Percentiles rank a stretch among this genome's conserved stretches.
These are phyloP conservation scores for Colletotrichum tofieldiae DNA, from an alignment of 2,329 filamentous ascomycete species.

Conservation along the genomic window DNA sequence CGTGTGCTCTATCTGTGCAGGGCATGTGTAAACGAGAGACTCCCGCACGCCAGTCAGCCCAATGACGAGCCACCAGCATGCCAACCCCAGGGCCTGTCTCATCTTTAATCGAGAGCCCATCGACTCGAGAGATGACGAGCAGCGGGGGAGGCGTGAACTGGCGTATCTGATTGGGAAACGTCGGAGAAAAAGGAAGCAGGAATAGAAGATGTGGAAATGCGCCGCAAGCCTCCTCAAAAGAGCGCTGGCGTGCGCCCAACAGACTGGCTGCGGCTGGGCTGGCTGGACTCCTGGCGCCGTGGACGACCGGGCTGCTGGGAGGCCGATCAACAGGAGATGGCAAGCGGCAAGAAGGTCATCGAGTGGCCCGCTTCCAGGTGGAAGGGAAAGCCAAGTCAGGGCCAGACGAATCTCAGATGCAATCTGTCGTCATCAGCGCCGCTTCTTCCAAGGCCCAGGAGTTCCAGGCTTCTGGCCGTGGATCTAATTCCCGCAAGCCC, in stretches of 20 bases:
- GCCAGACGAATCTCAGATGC: slow-evolving; percentile 33
- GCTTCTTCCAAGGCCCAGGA: slow-evolving; percentile 36
- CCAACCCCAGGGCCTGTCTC: slow-evolving; percentile 34
- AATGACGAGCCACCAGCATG: slow-evolving; percentile 13
- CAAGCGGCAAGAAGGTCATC: background rate
- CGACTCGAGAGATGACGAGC: slow-evolving; percentile 33
- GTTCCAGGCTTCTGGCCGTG: slow-evolving; percentile 39
- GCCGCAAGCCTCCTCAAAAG: slow-evolving; percentile 23
- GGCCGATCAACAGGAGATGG: slow-evolving; percentile 1
- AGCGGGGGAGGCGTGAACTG: slow-evolving; percentile 31
- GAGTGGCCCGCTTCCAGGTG: background rate
- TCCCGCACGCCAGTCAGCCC: slow-evolving; percentile 24
- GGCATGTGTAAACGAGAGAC: slow-evolving; percentile 10
- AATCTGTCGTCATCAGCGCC: slow-evolving; percentile 38
- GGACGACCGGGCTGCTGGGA: slow-evolving; percentile 27
- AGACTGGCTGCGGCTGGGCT: slow-evolving; percentile 11
- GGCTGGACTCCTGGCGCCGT: background rate
- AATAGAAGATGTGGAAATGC: slow-evolving; percentile 40
- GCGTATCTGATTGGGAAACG: slow-evolving; percentile 33
- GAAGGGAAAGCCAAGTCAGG: slow-evolving; percentile 9
- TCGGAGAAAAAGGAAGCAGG: slow-evolving; percentile 41
- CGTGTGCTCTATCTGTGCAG: slow-evolving; percentile 7
- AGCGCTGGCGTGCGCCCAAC: slow-evolving; percentile 10
- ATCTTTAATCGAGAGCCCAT: slow-evolving; percentile 37
- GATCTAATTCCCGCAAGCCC: slow-evolving; percentile 41